These are phyloP conservation scores for Fraxinus americana DNA, from an alignment of 257 asterid species.

Conservation along the genomic window DNA sequence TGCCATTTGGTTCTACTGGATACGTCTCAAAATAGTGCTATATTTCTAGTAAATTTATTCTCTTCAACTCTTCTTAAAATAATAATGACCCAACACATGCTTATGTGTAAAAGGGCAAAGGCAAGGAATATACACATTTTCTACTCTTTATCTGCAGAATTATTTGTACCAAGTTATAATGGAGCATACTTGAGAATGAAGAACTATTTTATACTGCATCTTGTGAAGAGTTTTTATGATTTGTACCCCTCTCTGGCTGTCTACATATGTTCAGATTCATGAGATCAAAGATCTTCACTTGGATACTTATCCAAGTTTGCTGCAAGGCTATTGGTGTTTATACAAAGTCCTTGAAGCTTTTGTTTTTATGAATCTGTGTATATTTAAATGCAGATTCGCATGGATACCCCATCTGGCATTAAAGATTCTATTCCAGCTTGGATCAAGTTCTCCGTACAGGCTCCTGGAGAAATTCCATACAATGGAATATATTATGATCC, in stretches of 20 bases:
- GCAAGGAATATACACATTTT: background rate
- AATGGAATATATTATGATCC: constrained; percentile 97
- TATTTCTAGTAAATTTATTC: background rate
- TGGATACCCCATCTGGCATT: constrained; percentile 94
- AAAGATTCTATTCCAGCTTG: constrained; percentile 99
- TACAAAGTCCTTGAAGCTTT: background rate
- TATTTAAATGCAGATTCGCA: constrained; percentile 74
- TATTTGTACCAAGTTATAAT: background rate
- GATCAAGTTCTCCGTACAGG: constrained; percentile 93
- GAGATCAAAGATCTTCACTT: background rate
- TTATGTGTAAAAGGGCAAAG: background rate
- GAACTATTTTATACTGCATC: background rate
- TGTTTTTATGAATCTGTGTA: constrained; percentile 16
- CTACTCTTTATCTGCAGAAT: background rate
- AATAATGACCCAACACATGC: background rate
- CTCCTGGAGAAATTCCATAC: constrained; percentile 94
- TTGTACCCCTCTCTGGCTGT: background rate
- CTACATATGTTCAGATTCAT: background rate
- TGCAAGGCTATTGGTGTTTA: background rate
- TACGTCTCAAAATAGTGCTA: background rate
- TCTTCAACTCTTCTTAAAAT: background rate
- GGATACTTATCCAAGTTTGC: background rate
- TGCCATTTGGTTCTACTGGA: background rate
- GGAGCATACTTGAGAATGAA: background rate
- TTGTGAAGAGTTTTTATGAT: background rate